These are phyloP conservation scores for Cladophialophora carrionii DNA, from an alignment of 2,329 filamentous ascomycete species.

Conservation along the genomic window DNA sequence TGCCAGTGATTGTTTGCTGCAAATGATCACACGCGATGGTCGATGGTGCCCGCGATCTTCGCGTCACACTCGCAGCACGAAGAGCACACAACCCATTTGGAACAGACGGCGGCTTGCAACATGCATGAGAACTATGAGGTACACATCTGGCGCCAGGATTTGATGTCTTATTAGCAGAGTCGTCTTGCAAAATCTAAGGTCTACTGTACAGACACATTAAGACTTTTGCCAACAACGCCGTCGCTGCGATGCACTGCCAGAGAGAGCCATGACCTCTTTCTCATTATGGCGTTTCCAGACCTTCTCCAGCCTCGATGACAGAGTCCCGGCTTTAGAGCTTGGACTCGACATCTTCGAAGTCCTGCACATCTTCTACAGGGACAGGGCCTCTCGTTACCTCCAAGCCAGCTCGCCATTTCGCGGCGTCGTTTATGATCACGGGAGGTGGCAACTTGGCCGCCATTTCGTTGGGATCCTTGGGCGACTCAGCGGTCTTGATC, in stretches of 20 bases:
- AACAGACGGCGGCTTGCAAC: neutral
- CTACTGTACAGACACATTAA: slow-evolving; percentile 12
- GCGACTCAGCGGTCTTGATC: slow-evolving; percentile 43
- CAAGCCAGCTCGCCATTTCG: slow-evolving; percentile 77
- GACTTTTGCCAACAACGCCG: slow-evolving; percentile 25
- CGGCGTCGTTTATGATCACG: slow-evolving; percentile 73
- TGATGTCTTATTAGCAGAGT: neutral
- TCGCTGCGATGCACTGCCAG: slow-evolving; percentile 17
- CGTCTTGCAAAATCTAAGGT: slow-evolving; percentile 10
- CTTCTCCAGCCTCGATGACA: neutral
- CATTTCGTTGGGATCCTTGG: slow-evolving; percentile 42
- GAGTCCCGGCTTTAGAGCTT: slow-evolving; percentile 64
- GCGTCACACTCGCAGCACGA: too few relatives aligned
- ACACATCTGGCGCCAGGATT: neutral
- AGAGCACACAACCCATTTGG: neutral
- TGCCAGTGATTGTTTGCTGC: neutral
- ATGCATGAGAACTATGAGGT: neutral
- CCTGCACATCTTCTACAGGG: slow-evolving; percentile 73
- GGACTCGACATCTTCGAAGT: slow-evolving; percentile 82
- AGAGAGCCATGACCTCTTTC: neutral
- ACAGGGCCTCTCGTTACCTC: slow-evolving; percentile 71
- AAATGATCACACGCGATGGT: neutral
- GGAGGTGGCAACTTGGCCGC: slow-evolving; percentile 53
- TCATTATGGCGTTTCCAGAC: neutral
- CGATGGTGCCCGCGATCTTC: neutral